A percentile compares a stretch with the other conserved stretches of the same genome.
These are phyloP conservation scores for Apophysomyces variabilis DNA, from an alignment of 371 early-diverging fungal genomes.

Conservation along the genomic window DNA sequence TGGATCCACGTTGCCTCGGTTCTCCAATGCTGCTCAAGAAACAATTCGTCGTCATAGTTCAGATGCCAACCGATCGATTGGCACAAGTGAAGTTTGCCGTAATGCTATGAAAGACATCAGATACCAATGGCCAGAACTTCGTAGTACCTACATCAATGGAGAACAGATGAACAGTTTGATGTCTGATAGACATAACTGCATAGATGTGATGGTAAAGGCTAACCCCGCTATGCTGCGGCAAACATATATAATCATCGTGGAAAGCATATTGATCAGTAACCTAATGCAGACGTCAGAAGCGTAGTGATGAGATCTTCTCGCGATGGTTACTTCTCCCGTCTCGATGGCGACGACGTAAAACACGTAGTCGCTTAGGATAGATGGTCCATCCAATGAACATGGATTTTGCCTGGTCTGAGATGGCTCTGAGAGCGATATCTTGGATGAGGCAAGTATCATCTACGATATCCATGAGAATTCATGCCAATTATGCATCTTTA, in stretches of 20 bases:
- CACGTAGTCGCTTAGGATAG: conserved; percentile 9
- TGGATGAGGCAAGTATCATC: conserved; percentile 14
- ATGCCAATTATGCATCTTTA: not conserved
- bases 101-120: not conserved
- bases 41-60: conserved; percentile 5
- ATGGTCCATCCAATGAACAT: not conserved
- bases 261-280: conserved; percentile 6
- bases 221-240: conserved; percentile 13
- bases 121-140: not conserved
- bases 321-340: conserved; percentile 7
- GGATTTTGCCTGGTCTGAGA: not conserved
- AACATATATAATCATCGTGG: conserved; percentile 2
- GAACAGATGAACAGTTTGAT: conserved; percentile 8
- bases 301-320: not conserved
- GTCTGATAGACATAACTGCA: conserved; percentile 11
- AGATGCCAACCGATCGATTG: conserved; percentile 9
- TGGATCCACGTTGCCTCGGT: conserved; percentile 2
- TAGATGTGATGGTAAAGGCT: conserved; percentile 11
- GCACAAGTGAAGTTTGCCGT: not conserved
- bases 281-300: not conserved
- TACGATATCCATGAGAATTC: not conserved
- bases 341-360: conserved; percentile 9
- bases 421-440: not conserved
- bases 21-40: not conserved
- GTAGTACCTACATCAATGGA: not conserved